Evolutionary conservation across 495 filamentous ascomycete species (phyloP).

Genomic region (Annulohypoxylon nitens): DNA sequence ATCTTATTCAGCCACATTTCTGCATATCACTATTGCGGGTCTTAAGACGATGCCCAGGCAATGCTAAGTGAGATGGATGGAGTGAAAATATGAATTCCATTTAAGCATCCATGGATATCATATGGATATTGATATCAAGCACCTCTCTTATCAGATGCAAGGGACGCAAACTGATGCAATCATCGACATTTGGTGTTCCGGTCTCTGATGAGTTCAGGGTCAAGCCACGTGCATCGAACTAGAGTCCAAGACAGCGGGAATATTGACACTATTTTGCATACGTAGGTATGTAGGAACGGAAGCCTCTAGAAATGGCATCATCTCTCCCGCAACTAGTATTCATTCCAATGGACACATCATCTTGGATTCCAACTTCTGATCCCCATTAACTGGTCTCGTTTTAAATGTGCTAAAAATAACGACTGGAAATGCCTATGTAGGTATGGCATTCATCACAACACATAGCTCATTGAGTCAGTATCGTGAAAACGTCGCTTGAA

Average conservation of each 20-base stretch:
- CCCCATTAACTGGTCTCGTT: not conserved
- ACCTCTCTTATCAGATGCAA: conserved; percentile 29
- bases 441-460: not conserved
- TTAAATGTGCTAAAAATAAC: not conserved
- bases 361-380: conserved; percentile 6
- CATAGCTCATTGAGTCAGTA: not conserved
- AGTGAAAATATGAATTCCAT: conserved; percentile 5
- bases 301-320: not conserved
- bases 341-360: conserved; percentile 16
- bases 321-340: conserved; percentile 3
- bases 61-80: conserved; percentile 11
- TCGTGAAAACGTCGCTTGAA: not conserved
- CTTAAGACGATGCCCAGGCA: conserved; percentile 11
- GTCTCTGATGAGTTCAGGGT: conserved; percentile 28
- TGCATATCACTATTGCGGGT: conserved; percentile 38
- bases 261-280: not conserved
- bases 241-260: conserved; percentile 18
- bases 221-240: conserved; percentile 29
- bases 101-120: conserved; percentile 8
- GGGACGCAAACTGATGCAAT: conserved; percentile 20
- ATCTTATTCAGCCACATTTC: conserved; percentile 20
- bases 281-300: not conserved
- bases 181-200: conserved; percentile 17
- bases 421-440: not conserved
- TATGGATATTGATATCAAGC: not conserved